Evolutionary conservation across 2,329 filamentous ascomycete genomes (phyloP).

Genomic region (Fusarium nygamai): DNA sequence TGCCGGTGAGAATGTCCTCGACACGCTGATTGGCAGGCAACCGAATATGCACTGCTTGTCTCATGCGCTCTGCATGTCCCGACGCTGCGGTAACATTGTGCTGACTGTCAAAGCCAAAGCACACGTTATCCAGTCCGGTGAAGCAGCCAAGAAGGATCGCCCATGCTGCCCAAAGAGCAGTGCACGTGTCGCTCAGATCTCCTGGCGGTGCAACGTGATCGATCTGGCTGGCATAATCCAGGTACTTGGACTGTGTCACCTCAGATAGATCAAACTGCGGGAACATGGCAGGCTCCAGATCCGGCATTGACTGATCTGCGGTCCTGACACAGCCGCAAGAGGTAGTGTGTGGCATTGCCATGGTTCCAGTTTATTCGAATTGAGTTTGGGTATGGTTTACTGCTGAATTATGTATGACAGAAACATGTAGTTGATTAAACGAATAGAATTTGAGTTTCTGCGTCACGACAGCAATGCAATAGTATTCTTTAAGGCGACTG

Average conservation of each 20-base stretch:
- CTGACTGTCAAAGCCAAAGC: constrained; percentile 25
- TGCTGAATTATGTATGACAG: neutral
- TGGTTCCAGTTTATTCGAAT: neutral
- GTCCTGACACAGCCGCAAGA: constrained; percentile 18
- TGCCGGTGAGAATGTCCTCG: neutral
- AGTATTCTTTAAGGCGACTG: neutral
- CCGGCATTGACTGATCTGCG: neutral
- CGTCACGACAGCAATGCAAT: constrained; percentile 3
- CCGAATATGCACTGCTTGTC: neutral
- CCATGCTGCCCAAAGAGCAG: constrained; percentile 22
- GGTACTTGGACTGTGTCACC: neutral
- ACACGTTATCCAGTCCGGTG: constrained; percentile 35
- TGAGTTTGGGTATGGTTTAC: neutral
- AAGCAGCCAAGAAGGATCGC: constrained; percentile 32
- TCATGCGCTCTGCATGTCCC: neutral
- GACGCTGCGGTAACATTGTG: neutral
- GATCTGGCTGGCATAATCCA: neutral
- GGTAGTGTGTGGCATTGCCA: constrained; percentile 13
- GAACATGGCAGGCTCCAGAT: constrained; percentile 34
- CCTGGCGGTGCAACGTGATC: neutral
- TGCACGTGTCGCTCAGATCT: constrained; percentile 7
- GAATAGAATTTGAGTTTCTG: neutral
- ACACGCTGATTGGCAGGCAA: constrained; percentile 10
- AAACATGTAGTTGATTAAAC: neutral
- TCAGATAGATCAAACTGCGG: constrained; percentile 33